Percentiles rank a stretch among this genome's conserved stretches.
phyloP scores from a whole-genome alignment of 176 grass and related monocot species.

The Avena atlantica region DNA sequence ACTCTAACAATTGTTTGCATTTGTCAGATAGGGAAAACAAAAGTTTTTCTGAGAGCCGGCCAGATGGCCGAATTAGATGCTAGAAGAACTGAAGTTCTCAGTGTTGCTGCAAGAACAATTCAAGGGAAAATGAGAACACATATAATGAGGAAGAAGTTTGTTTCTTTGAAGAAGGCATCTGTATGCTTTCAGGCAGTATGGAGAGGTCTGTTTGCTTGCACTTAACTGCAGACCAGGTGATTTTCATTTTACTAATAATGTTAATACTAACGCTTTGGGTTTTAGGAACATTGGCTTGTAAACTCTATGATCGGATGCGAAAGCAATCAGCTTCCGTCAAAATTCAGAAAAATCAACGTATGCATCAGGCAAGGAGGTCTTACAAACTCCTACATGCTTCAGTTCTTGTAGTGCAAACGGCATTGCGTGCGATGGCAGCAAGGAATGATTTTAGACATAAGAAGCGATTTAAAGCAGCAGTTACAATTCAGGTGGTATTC shows the following conservation, averaged over 20 bases:
- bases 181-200: conserved; percentile 85
- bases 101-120: conserved; percentile 87
- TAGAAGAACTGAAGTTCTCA: conserved; percentile 94
- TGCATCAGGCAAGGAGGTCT: conserved; percentile 79
- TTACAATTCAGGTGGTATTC: conserved; percentile 73
- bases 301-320: conserved; percentile 76
- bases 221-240: conserved; percentile 6
- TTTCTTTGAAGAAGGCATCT: conserved; percentile 80
- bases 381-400: conserved; percentile 69
- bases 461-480: conserved; percentile 75
- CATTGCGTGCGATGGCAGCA: conserved; percentile 86
- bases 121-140: conserved; percentile 92
- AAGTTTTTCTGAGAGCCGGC: conserved; percentile 98
- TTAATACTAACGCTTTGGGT: conserved; percentile 30
- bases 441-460: conserved; percentile 83
- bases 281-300: conserved; percentile 94
- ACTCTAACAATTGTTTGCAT: conserved; percentile 40
- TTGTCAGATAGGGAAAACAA: conserved; percentile 97
- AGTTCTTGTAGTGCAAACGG: conserved; percentile 82
- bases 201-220: conserved; percentile 74
- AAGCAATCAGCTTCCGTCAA: conserved; percentile 79
- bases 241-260: conserved; percentile 39
- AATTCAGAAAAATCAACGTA: conserved; percentile 87
- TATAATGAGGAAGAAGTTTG: conserved; percentile 87
- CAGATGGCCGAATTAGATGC: conserved; percentile 99